These are phyloP conservation scores for Aspergillus latus DNA, from an alignment of 2,329 filamentous ascomycete species.

Conservation along the genomic window DNA sequence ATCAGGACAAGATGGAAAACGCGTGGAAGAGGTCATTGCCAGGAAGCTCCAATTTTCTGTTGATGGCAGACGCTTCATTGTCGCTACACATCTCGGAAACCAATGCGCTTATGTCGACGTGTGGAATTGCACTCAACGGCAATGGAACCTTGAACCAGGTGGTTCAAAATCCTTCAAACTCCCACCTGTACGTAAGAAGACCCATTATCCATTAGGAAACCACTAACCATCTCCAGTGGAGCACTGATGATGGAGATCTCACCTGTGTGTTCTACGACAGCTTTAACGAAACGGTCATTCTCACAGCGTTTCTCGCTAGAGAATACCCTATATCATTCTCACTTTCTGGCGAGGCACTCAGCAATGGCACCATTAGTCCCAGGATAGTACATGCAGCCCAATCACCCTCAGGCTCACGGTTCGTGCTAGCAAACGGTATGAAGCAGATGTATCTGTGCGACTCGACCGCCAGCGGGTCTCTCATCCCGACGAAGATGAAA, in stretches of 20 bases:
- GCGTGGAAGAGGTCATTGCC: constrained; percentile 29
- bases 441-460: constrained; percentile 39
- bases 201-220: background rate
- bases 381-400: constrained; percentile 37
- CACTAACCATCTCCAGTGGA: constrained; percentile 26
- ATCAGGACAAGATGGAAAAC: constrained; percentile 4
- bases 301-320: constrained; percentile 28
- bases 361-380: constrained; percentile 32
- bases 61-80: constrained; percentile 32
- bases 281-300: constrained; percentile 26
- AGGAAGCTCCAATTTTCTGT: constrained; percentile 36
- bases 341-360: constrained; percentile 21
- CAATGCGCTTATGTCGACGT: constrained; percentile 26
- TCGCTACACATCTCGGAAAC: constrained; percentile 36
- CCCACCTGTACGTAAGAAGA: constrained; percentile 17
- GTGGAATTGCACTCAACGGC: constrained; percentile 22
- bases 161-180: constrained; percentile 22
- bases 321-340: constrained; percentile 23
- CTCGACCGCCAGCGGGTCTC: constrained; percentile 28
- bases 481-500: constrained; percentile 32
- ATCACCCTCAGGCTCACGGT: constrained; percentile 33
- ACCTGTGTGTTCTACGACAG: constrained; percentile 38
- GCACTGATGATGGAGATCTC: constrained; percentile 36
- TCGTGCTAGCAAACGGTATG: constrained; percentile 35
- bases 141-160: constrained; percentile 20